Conservation (phyloP, 164 flowering plant genomes). For the Aristolochia californica region DNA sequence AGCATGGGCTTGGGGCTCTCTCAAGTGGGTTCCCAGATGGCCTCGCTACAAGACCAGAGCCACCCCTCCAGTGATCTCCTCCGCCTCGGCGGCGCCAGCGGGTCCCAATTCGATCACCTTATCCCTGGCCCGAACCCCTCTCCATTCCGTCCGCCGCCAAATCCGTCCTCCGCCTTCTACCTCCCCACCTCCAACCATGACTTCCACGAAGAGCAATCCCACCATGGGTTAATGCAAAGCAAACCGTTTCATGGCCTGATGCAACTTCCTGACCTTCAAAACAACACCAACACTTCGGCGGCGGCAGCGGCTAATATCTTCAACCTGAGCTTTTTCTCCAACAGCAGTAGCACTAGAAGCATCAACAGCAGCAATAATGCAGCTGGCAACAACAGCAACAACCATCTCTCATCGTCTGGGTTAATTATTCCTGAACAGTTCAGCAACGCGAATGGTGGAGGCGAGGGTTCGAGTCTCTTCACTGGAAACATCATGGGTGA, state of each 20-base stretch:
- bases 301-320: conserved; percentile 30
- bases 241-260: conserved; percentile 48
- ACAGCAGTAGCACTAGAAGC: conserved; percentile 16
- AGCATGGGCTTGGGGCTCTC: conserved; percentile 41
- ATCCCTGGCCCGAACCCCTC: conserved; percentile 17
- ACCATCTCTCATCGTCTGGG: conserved; percentile 16
- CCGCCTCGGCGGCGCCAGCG: conserved; percentile 33
- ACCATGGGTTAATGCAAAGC: conserved; percentile 24
- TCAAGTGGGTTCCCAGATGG: conserved; percentile 33
- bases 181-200: conserved; percentile 25
- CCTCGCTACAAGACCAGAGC: conserved; percentile 36
- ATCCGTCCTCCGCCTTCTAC: conserved; percentile 24
- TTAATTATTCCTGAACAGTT: conserved; percentile 26
- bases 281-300: conserved; percentile 15
- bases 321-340: conserved; percentile 47
- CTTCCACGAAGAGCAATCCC: conserved; percentile 26
- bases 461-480: conserved; percentile 26
- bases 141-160: conserved; percentile 23
- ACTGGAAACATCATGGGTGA: conserved; percentile 28
- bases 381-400: conserved; percentile 10
- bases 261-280: conserved; percentile 54
- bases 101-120: conserved; percentile 35
- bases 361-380: conserved; percentile 10
- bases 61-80: conserved; percentile 29
- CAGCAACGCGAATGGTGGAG: conserved; percentile 18